Base-by-base conservation (phyloP, 2,329 filamentous ascomycete species). In the Aureobasidium uvarum region DNA sequence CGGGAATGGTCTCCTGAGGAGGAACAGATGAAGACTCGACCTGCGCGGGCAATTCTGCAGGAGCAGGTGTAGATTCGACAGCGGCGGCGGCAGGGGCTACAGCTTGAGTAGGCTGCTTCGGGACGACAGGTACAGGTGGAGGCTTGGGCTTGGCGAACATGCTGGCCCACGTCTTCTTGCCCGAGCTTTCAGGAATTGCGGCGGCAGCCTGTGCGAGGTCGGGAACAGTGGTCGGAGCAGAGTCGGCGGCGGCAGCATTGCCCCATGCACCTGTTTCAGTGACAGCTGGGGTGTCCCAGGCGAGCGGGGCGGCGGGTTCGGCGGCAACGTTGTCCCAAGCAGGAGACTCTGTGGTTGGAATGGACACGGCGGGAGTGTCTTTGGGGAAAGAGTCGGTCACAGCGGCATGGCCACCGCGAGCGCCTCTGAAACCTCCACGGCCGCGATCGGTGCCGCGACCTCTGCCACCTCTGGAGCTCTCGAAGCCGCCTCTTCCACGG, bases 321-420 rank as follows among this genome's bases (percentile, higher is more conserved):
- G 60, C 48, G 41, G 77, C 72, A 54, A 81, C 76, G 67, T 82
- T 77, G 66, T 80, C 84, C 86, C 86, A 90, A 67, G 84, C 86
- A 67, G 79, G 75, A 16, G 89, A 89, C 73, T 93, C 89, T 68
- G 86, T 84, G 68, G 89, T 90, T 50, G 89, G 88, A 66, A 90
- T 81, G 23, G 74, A 69, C 84, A 79, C 71, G 77, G 82, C 68
- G 79, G 78, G 70, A 74, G 80, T 69, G 85, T 84, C 80, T 85
- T 86, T 76, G 68, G 85, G 78, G 43, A 59, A 51, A 70, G 86
- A 87, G 75, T 89, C 90, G 69, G 86, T 85, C 65, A 84, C 77
- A 67, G 82, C 77, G 69, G 82, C 80, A 67, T 84, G 78, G 71
- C 87, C 82, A 73, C 87, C 87, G 73, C 88, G 86, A 70, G 79